Evolutionary conservation across 2,329 filamentous ascomycete species (phyloP).

Genomic region (Aureobasidium lini): DNA sequence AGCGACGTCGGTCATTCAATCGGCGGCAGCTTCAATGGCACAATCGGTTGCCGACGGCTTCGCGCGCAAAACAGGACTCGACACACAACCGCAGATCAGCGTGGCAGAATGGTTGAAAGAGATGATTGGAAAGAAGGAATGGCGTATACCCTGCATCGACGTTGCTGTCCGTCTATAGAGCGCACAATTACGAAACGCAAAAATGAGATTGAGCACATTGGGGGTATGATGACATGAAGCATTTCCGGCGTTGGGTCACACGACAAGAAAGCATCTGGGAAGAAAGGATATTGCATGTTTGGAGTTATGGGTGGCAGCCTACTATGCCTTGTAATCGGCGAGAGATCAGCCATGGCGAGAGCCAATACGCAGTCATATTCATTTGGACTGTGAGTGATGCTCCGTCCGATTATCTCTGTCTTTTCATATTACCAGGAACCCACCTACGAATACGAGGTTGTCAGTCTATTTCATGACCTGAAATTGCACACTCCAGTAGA

Average conservation of each 20-base stretch:
- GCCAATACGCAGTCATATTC: no score
- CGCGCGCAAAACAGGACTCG: slow-evolving; percentile 35
- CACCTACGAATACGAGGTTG: no score
- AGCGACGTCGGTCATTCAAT: slow-evolving; percentile 49
- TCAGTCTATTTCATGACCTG: no score
- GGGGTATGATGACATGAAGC: slow-evolving; percentile 5
- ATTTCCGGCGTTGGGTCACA: slow-evolving; percentile 13
- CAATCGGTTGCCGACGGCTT: slow-evolving; percentile 59
- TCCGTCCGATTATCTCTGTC: no score
- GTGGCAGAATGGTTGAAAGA: slow-evolving; percentile 82
- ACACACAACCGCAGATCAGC: slow-evolving; percentile 60
- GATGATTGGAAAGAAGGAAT: slow-evolving; percentile 73
- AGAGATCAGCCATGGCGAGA: no score
- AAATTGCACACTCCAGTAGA: no score
- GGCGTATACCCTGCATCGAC: slow-evolving; percentile 86
- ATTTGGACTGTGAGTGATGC: no score
- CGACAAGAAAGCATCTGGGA: neutral
- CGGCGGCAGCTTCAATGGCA: slow-evolving; percentile 60
- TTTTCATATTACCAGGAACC: no score
- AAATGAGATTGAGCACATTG: neutral
- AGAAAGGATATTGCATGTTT: neutral
- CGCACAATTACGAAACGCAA: neutral
- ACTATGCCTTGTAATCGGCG: neutral
- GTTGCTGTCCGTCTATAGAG: slow-evolving; percentile 68
- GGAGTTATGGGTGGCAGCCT: neutral